Evolutionary conservation across 495 filamentous ascomycete genomes (phyloP).

Genomic region (Aspergillus diversus): DNA sequence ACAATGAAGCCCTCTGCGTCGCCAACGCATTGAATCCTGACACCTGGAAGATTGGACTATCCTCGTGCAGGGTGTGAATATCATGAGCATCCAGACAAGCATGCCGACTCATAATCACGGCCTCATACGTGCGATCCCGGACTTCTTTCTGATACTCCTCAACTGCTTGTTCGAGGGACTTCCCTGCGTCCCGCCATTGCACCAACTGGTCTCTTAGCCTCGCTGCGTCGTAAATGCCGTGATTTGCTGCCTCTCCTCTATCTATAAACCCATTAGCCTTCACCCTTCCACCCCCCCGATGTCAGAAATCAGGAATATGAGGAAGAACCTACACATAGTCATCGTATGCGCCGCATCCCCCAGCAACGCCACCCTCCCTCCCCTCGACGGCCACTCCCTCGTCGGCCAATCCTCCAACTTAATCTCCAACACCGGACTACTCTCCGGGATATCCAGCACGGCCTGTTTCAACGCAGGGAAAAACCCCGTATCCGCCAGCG

Average conservation of each 20-base stretch:
- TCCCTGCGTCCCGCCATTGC: conserved; percentile 2
- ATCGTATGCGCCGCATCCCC: conserved; percentile 62
- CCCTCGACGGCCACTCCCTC: not conserved
- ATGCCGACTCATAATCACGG: conserved; percentile 1
- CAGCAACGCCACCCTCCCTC: conserved; percentile 43
- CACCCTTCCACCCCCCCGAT: not conserved
- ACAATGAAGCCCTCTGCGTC: conserved; percentile 6
- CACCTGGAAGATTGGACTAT: conserved; percentile 9
- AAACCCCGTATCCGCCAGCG: not conserved
- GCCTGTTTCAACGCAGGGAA: conserved; percentile 2
- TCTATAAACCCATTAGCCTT: not conserved
- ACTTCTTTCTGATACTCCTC: conserved; percentile 3
- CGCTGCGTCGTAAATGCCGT: conserved; percentile 6
- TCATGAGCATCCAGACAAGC: conserved; percentile 7
- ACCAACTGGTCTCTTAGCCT: not conserved
- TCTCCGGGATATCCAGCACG: conserved; percentile 31
- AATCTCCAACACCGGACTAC: conserved; percentile 53
- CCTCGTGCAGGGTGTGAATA: not conserved
- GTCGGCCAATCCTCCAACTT: conserved; percentile 53
- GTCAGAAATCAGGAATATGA: not conserved
- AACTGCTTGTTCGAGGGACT: not conserved
- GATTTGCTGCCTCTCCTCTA: conserved; percentile 5
- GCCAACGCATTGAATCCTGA: conserved; percentile 6
- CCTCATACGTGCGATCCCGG: not conserved
- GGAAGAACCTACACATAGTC: conserved; percentile 9